phyloP scores from a whole-genome alignment of 1,284 basidiomycete species.

The Polyporus tsugae region DNA sequence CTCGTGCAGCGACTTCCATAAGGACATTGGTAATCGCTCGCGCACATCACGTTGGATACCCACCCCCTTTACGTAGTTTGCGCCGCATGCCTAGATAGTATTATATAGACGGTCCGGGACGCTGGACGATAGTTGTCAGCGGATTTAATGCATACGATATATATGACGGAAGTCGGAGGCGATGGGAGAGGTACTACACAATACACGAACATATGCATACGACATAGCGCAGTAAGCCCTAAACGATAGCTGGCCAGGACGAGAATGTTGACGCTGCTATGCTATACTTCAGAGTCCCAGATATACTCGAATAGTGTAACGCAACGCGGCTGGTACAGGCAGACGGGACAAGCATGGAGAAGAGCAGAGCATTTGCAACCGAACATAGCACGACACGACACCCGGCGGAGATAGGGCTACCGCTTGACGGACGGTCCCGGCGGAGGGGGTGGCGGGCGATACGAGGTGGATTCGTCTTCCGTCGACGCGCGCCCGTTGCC shows the following conservation, averaged over 20 bases:
- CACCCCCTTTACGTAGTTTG: conserved; percentile 9
- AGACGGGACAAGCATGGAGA: conserved; percentile 1
- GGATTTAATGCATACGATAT: background rate
- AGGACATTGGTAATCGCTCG: background rate
- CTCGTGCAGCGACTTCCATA: conserved; percentile 51
- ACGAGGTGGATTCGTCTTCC: conserved; percentile 37
- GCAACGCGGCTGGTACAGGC: conserved; percentile 10
- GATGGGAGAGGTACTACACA: conserved; percentile 11
- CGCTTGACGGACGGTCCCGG: conserved; percentile 30
- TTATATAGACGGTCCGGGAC: background rate
- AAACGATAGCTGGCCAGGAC: conserved; percentile 18
- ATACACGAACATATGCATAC: conserved; percentile 10
- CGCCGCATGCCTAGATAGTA: conserved; percentile 10
- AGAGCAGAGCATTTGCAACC: conserved; percentile 5
- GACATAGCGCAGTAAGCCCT: conserved; percentile 10
- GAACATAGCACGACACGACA: background rate
- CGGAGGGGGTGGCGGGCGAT: conserved; percentile 22
- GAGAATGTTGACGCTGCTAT: conserved; percentile 14
- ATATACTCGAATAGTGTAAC: conserved; percentile 15
- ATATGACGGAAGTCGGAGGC: background rate
- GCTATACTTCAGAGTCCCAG: conserved; percentile 19
- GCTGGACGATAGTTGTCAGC: background rate
- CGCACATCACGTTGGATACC: conserved; percentile 6
- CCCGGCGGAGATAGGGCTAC: conserved; percentile 18
- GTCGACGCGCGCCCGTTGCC: conserved; percentile 15